Conservation (phyloP, 108 stramenopile species). For the Epithemia pelagica region DNA sequence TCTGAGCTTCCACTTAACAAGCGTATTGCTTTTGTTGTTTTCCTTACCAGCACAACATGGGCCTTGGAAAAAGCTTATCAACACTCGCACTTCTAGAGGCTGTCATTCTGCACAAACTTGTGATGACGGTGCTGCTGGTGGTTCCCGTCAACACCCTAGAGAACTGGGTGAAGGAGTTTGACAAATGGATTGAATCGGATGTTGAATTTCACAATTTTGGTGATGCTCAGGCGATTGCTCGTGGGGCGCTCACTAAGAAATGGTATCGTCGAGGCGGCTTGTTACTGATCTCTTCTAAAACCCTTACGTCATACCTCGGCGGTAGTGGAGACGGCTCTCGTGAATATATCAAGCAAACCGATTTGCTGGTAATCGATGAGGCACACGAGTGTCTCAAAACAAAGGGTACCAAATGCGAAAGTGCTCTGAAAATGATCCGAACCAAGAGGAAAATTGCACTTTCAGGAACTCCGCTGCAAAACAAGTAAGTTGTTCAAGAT, state of each 20-base stretch:
- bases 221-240: slow-evolving; percentile 8
- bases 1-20: too few species aligned
- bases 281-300: slow-evolving; percentile 32
- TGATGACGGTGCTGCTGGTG: slow-evolving; percentile 39
- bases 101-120: slow-evolving; percentile 40
- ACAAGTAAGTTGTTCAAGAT: slow-evolving; percentile 23
- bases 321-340: slow-evolving; percentile 1
- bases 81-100: slow-evolving; percentile 50
- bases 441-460: slow-evolving; percentile 53
- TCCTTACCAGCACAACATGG: too few species aligned
- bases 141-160: slow-evolving; percentile 58
- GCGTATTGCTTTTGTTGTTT: too few species aligned
- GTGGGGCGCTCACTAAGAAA: slow-evolving; percentile 18
- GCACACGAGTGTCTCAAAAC: slow-evolving; percentile 62
- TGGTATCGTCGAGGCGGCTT: slow-evolving; percentile 57
- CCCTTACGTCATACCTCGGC: slow-evolving; percentile 27
- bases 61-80: slow-evolving; percentile 42
- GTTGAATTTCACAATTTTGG: slow-evolving; percentile 26
- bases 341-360: slow-evolving; percentile 29
- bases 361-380: slow-evolving; percentile 62
- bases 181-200: slow-evolving; percentile 49
- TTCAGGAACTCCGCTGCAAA: slow-evolving; percentile 51
- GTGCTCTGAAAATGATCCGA: slow-evolving; percentile 30
- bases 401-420: slow-evolving; percentile 30
- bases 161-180: slow-evolving; percentile 69